phyloP scores from a whole-genome alignment of 192 early-diverging fungal genomes.

The Phlyctochytrium bullatum region DNA sequence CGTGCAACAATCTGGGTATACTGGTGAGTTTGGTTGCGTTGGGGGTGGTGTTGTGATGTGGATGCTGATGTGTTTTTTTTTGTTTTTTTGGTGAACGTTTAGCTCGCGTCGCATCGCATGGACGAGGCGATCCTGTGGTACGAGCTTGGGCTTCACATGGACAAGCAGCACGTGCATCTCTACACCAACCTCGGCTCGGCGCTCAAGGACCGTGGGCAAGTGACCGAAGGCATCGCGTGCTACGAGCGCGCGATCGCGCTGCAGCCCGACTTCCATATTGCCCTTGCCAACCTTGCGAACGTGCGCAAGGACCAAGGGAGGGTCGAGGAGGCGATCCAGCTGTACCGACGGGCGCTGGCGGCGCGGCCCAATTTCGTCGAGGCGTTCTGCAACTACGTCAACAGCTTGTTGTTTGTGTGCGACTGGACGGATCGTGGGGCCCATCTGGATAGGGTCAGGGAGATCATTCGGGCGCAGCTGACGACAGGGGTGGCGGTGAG shows the following conservation, averaged over 20 bases:
- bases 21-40: conserved; percentile 29
- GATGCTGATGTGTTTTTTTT: not conserved
- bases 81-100: not conserved
- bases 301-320: conserved; percentile 89
- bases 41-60: not conserved
- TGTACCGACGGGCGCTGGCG: conserved; percentile 79
- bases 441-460: conserved; percentile 68
- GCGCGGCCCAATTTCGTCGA: conserved; percentile 90
- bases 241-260: conserved; percentile 85
- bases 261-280: conserved; percentile 87
- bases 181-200: conserved; percentile 93
- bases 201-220: conserved; percentile 84
- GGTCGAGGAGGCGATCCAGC: conserved; percentile 82
- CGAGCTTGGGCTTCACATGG: conserved; percentile 77
- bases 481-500: not conserved
- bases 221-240: conserved; percentile 80
- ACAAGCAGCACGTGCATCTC: conserved; percentile 80
- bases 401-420: conserved; percentile 83
- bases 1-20: conserved; percentile 90
- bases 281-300: conserved; percentile 89
- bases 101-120: conserved; percentile 65
- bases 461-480: conserved; percentile 79
- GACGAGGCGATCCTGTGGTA: conserved; percentile 82
- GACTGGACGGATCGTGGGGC: conserved; percentile 83
- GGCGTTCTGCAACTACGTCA: conserved; percentile 87